Base-by-base conservation (phyloP, 1,284 basidiomycete genomes). In the Cronartium quercuum region DNA sequence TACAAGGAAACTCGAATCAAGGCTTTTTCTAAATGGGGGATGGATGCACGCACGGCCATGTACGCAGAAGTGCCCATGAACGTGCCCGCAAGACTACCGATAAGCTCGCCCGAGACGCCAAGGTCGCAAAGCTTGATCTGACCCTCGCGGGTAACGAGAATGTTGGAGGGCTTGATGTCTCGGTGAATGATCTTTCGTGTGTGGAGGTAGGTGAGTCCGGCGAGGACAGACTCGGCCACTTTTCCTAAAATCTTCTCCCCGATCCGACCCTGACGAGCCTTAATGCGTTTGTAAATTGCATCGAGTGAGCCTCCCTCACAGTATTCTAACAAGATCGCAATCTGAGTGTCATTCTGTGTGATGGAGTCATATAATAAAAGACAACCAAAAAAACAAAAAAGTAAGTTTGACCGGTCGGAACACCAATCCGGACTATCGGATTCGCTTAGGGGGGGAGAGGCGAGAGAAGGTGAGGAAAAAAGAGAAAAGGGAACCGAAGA, bases 61-160 rank as follows among this genome's bases (percentile, higher is more conserved):
- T 98, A 98, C 80, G 91, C 92, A 79, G 91, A 92, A 2, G 95
- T 98, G 1, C 95, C 95, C 0, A 94, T 97, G 79, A 97, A 98
- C 0, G 95, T 98, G 24, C 90, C 91, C 0, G 95, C 95, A 71
- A 91, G 83, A 34, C 92, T 95, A 80, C 91, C 88, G 78, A 97
- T 88, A 61, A 98, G 86, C 83, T 96, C 92, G 35, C 95, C 95
- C 21, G 93, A 95, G 7, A 98, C 95, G 44, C 95, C 95, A 82
- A 98, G 97, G 83, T 98, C 95, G 82, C 88, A 90, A 9, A 98
- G 85, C 83, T 95, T 97, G 81, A 98, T 89, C 60, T 92, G 84
- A 34, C 95, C 95, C 78, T 90, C 85, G 44, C 87, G 85, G 1
- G 94, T 92, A 62, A 98, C 85, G 63, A 98, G 87, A 77, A 98